These are phyloP conservation scores for Arctium lappa DNA, from an alignment of 129 eudicot species.

Conservation along the genomic window DNA sequence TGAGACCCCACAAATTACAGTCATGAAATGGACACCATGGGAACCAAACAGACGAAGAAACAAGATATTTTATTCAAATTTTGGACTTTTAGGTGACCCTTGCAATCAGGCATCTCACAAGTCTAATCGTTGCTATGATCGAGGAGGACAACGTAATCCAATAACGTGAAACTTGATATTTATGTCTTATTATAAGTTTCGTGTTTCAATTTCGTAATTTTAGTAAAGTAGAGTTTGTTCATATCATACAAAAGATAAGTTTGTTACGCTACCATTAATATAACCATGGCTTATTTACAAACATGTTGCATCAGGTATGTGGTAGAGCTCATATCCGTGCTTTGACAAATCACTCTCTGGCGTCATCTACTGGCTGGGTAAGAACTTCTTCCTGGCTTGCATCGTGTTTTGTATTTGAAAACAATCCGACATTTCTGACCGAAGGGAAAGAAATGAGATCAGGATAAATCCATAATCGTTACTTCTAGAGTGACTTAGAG, in stretches of 20 bases:
- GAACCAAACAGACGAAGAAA: slow-evolving; percentile 32
- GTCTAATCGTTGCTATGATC: slow-evolving; percentile 10
- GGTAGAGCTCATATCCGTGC: no score
- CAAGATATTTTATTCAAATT: slow-evolving; percentile 26
- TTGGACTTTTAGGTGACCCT: slow-evolving; percentile 34
- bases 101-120: slow-evolving; percentile 5
- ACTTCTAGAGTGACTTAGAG: no score
- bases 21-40: slow-evolving; percentile 31
- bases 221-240: neutral
- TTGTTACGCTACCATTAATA: neutral
- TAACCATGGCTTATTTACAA: no score
- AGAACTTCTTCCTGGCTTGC: no score
- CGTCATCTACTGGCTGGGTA: no score
- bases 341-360: no score
- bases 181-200: neutral
- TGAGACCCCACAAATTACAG: slow-evolving; percentile 33
- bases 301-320: neutral
- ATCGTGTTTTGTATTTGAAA: no score
- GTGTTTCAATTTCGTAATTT: neutral
- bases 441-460: no score
- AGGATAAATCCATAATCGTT: no score
- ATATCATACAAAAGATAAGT: neutral
- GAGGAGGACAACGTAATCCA: neutral
- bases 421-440: no score
- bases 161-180: neutral